phyloP scores from a whole-genome alignment of 1,139 yeast genomes.

The Protomyces pachydermus region DNA sequence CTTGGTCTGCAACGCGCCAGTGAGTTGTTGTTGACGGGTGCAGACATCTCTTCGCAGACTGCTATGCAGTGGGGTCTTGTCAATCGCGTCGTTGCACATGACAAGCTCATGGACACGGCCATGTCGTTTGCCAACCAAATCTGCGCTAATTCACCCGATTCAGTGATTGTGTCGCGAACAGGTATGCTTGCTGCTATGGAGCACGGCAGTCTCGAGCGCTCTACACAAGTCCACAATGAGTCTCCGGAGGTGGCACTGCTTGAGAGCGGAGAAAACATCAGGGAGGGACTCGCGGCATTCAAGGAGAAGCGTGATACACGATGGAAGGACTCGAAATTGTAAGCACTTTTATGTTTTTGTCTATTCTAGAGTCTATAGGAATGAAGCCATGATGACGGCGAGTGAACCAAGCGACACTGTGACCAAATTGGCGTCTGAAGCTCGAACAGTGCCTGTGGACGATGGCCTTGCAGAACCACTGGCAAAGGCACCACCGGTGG shows the following conservation, averaged over 20 bases:
- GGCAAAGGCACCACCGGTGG: not conserved
- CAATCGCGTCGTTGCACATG: conserved; percentile 35
- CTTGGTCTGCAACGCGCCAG: conserved; percentile 37
- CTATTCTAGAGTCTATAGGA: not conserved
- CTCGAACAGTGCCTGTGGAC: not conserved
- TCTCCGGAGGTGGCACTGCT: conserved; percentile 32
- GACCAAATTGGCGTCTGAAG: not conserved
- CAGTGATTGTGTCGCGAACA: conserved; percentile 35
- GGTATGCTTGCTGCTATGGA: conserved; percentile 37
- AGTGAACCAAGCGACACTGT: not conserved
- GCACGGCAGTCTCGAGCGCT: conserved; percentile 32
- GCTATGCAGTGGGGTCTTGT: conserved; percentile 38
- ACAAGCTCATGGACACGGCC: conserved; percentile 36
- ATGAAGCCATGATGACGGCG: not conserved
- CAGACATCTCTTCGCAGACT: conserved; percentile 36
- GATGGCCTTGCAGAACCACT: not conserved
- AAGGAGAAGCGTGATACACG: conserved; percentile 36
- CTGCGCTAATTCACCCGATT: conserved; percentile 37
- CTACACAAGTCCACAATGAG: conserved; percentile 34
- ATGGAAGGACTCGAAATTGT: conserved; percentile 33
- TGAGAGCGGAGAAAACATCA: conserved; percentile 32
- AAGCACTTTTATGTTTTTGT: not conserved
- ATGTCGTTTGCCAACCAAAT: conserved; percentile 36
- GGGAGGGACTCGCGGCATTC: conserved; percentile 35
- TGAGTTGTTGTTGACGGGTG: conserved; percentile 38